phyloP scores from a whole-genome alignment of 2,329 filamentous ascomycete genomes.

The Aspergillus versicolor region DNA sequence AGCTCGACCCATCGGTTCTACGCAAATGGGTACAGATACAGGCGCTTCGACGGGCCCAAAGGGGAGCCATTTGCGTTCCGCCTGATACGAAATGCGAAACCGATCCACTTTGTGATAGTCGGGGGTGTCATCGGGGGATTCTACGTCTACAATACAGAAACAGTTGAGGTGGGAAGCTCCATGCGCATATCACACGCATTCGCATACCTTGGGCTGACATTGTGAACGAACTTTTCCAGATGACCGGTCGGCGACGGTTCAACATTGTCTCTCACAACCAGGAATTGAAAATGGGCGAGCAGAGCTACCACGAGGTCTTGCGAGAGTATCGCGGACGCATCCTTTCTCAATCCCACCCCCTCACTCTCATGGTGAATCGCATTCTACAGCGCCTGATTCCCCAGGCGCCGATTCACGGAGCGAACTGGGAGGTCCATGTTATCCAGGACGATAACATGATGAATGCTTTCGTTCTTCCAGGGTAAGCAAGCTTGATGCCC shows the following conservation, averaged over 20 bases:
- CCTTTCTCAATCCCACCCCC: slow-evolving; percentile 50
- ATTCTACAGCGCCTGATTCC: slow-evolving; percentile 58
- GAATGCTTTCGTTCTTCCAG: slow-evolving; percentile 65
- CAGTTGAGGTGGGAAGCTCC: slow-evolving; percentile 46
- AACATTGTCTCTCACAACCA: slow-evolving; percentile 51
- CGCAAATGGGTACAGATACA: slow-evolving; percentile 19
- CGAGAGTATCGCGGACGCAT: slow-evolving; percentile 48
- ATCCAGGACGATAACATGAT: slow-evolving; percentile 49
- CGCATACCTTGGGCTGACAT: background rate
- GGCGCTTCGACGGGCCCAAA: slow-evolving; percentile 15
- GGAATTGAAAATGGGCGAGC: slow-evolving; percentile 46
- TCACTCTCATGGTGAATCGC: slow-evolving; percentile 50
- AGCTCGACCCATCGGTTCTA: slow-evolving; percentile 4
- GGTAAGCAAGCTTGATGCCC: slow-evolving; percentile 32
- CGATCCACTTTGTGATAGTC: slow-evolving; percentile 34
- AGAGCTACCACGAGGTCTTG: slow-evolving; percentile 50
- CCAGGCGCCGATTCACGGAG: slow-evolving; percentile 45
- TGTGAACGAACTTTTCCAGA: slow-evolving; percentile 22
- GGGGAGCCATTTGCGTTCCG: slow-evolving; percentile 16
- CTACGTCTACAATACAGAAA: slow-evolving; percentile 58
- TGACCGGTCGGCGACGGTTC: slow-evolving; percentile 59
- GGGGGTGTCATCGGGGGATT: slow-evolving; percentile 45
- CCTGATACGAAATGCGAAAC: slow-evolving; percentile 23
- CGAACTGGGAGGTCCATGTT: slow-evolving; percentile 59
- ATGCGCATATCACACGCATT: too few relatives aligned